Base-by-base conservation (phyloP, 2,329 filamentous ascomycete genomes). In the Penicillium sp. region DNA sequence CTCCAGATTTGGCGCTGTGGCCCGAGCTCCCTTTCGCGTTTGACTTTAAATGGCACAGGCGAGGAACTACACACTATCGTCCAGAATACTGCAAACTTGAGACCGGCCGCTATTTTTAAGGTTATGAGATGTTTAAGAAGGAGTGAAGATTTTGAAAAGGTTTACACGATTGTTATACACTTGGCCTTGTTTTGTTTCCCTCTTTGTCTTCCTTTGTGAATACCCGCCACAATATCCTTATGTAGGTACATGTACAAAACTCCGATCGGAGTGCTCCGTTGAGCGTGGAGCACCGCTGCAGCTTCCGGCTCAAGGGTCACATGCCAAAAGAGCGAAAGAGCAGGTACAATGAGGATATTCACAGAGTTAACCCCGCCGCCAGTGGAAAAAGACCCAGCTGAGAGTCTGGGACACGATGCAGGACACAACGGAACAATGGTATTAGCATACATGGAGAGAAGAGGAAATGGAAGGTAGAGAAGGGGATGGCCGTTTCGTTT, bases 11-110 rank as follows among this genome's bases (percentile, higher is more conserved):
- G 62, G 63, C 64, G 63, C 57, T 35, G 49, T 72, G 73, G 73
- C 68, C 74, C 73, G 73, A 75, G 74, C 74, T 76, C 68, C 65
- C 57, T 60, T 63, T 57, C 61, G 63, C 61, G 63, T 65, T 65
- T 57, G 56, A 37, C 57, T 55, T 51, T 47, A 43, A 52, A 15
- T 41, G 42, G 42, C 8, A n/a, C 28, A n/a, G 25, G 12, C 12
- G 8, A 22, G 28, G 14, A 28, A 48, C 22, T 48, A 28, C 25
- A 31, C 4, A 11, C 8, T 20, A 22, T 20, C 3, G n/a, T 6
- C 20, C 25, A 28, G 42, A 5, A 14, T 4, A 45, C 42, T 6
- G 12, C 4, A 20, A 25, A 25, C 20, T 43, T 25, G 31, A 41
- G 17, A 20, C 22, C 17, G 12, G 15, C 4, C 28, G 15, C 35